phyloP scores from a whole-genome alignment of 495 filamentous ascomycete species.

The Podospora pseudopauciseta region DNA sequence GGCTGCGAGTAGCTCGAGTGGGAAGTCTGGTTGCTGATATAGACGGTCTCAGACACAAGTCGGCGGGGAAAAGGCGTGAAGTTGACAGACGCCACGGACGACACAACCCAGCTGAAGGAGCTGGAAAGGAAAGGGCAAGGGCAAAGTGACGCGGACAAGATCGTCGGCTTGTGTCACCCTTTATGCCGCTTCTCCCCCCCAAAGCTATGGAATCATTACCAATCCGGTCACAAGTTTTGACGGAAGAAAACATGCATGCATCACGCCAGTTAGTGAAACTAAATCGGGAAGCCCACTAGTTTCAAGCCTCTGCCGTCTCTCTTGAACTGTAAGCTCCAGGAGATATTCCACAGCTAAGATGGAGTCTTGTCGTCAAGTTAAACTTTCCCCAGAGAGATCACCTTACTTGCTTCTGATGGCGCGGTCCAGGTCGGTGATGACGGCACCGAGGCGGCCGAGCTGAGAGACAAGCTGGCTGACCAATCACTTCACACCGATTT shows the following conservation, averaged over 20 bases:
- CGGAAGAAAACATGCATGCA: not conserved
- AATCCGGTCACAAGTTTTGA: not conserved
- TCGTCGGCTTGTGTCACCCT: not conserved
- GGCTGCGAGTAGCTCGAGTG: not conserved
- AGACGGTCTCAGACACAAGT: not conserved
- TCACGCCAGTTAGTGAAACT: not conserved
- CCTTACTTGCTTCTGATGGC: constrained; percentile 10
- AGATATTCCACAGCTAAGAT: not conserved
- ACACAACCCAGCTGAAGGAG: not conserved
- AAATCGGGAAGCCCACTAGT: not conserved
- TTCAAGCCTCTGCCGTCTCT: not conserved
- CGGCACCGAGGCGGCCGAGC: constrained; percentile 14
- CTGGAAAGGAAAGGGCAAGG: not conserved
- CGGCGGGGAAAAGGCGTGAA: constrained; percentile 5
- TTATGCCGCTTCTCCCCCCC: not conserved
- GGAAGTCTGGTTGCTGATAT: not conserved
- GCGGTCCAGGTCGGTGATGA: constrained; percentile 21
- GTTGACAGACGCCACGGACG: not conserved
- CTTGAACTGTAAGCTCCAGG: not conserved
- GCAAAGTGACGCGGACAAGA: not conserved
- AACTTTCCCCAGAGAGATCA: not conserved
- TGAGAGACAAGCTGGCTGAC: not conserved
- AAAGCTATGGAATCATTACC: not conserved
- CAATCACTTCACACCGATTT: constrained; percentile 12
- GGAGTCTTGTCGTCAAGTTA: not conserved